phyloP scores from a whole-genome alignment of 257 asterid genomes.

The Salvia miltiorrhiza region DNA sequence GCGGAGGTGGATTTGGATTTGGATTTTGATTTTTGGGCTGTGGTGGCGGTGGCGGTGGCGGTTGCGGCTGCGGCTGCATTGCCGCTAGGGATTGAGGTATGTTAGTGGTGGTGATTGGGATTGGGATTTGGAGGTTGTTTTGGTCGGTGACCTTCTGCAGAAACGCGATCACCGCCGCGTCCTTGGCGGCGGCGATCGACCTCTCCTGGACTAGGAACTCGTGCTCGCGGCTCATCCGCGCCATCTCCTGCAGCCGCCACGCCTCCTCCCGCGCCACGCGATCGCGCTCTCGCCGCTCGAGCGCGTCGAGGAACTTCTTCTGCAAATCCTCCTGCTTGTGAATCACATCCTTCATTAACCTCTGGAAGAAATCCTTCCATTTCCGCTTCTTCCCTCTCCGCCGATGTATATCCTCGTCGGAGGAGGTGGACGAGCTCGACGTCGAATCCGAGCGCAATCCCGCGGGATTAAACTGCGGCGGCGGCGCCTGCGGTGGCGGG shows the following conservation, averaged over 20 bases:
- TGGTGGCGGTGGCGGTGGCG: constrained; percentile 10
- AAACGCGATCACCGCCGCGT: constrained; percentile 69
- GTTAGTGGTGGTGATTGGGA: constrained; percentile 20
- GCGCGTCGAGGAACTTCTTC: constrained; percentile 52
- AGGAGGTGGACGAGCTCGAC: constrained; percentile 68
- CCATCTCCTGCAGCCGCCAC: constrained; percentile 68
- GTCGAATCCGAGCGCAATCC: constrained; percentile 36
- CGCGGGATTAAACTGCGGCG: neutral
- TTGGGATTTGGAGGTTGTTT: constrained; percentile 39
- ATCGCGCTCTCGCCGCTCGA: constrained; percentile 74
- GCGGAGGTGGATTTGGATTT: too few relatives aligned
- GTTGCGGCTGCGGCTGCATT: constrained; percentile 15
- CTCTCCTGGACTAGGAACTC: constrained; percentile 73
- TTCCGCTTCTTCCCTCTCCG: constrained; percentile 66
- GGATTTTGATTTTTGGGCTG: too few relatives aligned
- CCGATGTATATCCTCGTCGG: constrained; percentile 63
- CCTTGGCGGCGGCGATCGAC: constrained; percentile 63
- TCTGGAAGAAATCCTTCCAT: constrained; percentile 61
- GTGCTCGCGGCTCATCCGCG: constrained; percentile 68
- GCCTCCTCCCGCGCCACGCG: constrained; percentile 67
- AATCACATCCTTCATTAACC: constrained; percentile 58
- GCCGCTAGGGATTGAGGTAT: constrained; percentile 13
- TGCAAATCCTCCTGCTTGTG: constrained; percentile 73
- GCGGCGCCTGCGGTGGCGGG: neutral
- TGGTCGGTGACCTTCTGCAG: constrained; percentile 61